These are phyloP conservation scores for Arxiozyma telluris DNA, from an alignment of 1,139 yeast genomes.

Conservation along the genomic window DNA sequence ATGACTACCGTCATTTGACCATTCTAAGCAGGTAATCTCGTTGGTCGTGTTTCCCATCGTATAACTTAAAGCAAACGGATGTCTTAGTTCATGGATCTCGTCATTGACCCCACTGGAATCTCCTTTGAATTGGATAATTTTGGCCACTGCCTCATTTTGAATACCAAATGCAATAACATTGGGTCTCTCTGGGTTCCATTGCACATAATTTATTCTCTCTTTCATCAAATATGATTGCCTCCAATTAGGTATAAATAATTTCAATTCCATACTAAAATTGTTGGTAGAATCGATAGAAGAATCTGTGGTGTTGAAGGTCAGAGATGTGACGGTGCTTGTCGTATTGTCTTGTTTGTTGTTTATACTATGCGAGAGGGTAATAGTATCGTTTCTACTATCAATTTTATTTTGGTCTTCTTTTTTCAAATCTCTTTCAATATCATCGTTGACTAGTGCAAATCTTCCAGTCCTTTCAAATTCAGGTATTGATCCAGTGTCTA, in stretches of 20 bases:
- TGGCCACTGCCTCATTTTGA: constrained; percentile 31
- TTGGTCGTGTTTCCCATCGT: constrained; percentile 7
- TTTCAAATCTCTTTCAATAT: constrained; percentile 6
- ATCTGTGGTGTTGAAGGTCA: neutral
- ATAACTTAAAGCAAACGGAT: constrained; percentile 22
- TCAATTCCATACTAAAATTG: neutral
- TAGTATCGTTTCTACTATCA: no score
- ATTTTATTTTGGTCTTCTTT: neutral
- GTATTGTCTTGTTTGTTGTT: neutral
- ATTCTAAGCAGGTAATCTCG: constrained; percentile 40
- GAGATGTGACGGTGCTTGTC: neutral
- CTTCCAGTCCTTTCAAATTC: constrained; percentile 27
- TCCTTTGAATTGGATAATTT: constrained; percentile 21
- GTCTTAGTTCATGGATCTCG: constrained; percentile 16
- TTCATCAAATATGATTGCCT: neutral
- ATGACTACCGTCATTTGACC: constrained; percentile 56
- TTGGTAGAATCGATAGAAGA: neutral
- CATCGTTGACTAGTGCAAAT: constrained; percentile 23
- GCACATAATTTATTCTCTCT: neutral
- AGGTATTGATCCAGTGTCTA: constrained; percentile 29
- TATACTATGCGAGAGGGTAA: neutral
- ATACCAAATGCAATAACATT: constrained; percentile 36
- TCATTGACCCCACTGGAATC: constrained; percentile 1
- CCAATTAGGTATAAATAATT: neutral
- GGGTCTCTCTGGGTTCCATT: constrained; percentile 35